phyloP scores from a whole-genome alignment of 2,329 filamentous ascomycete species.

The Stagonosporopsis vannaccii region DNA sequence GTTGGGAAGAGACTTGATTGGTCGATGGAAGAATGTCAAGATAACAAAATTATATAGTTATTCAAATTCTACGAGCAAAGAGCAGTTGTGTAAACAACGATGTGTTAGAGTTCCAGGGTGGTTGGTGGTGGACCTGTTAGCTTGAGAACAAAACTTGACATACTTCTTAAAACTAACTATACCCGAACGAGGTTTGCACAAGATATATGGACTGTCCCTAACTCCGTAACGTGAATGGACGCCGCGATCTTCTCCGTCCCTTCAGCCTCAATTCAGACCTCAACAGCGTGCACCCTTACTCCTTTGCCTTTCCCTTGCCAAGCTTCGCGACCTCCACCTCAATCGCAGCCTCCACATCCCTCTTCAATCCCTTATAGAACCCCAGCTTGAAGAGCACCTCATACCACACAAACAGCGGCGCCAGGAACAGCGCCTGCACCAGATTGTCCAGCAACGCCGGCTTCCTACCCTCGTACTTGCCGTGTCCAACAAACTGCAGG shows the following conservation, averaged over 20 bases:
- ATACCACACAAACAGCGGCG: conserved; percentile 96
- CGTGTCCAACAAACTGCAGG: conserved; percentile 89
- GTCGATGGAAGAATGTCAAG: background rate
- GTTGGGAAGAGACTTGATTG: conserved; percentile 11
- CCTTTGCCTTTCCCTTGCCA: conserved; percentile 45
- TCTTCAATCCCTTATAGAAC: conserved; percentile 71
- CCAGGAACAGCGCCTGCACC: conserved; percentile 87
- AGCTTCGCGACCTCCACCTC: conserved; percentile 58
- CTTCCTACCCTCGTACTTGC: conserved; percentile 83
- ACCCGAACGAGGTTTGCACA: no score
- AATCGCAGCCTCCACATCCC: conserved; percentile 42
- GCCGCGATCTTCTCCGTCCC: background rate
- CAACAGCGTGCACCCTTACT: background rate
- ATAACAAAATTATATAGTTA: background rate
- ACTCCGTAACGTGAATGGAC: background rate
- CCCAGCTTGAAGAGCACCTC: conserved; percentile 88
- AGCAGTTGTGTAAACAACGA: background rate
- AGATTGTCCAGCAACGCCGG: conserved; percentile 91
- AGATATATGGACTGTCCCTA: background rate
- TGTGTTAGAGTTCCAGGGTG: background rate
- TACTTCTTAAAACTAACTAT: no score
- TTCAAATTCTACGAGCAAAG: no score
- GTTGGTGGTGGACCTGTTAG: no score
- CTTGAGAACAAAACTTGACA: no score
- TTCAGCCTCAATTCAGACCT: background rate